Evolutionary conservation across 2,329 filamentous ascomycete genomes (phyloP), one percentile per base, ranked within the genome.

Genomic region (Cladophialophora immunda): DNA sequence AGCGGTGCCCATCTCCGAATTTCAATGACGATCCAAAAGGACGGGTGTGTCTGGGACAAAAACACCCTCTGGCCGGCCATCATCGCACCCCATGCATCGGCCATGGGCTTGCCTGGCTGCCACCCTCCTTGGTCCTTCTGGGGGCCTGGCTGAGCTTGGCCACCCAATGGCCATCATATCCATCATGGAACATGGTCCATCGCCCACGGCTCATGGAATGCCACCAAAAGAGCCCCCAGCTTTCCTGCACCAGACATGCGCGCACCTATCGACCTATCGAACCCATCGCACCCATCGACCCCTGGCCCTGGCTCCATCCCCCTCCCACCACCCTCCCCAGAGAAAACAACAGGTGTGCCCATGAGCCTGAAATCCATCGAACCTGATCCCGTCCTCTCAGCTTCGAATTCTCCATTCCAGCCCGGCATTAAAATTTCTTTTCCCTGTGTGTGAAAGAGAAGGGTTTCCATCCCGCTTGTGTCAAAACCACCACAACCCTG

Each of bases 1-100:
- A 8, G 15, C 15, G 1, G 36, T 41, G 52, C 25, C 27, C 59
- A 55, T 41, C 47, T 54, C 34, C 30, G 32, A 47, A 52, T 53
- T 47, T 53, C 58, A 47, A 61, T 29, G 58, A 34, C n/a, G 45
- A 53, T 61, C 58, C 58, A 53, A 29, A 53, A 36, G 29, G 45
- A 53, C 47, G 45, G 45, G 22, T 50, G 45, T 8, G 45, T 50
- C 45, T 25, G 13, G 45, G 9, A 25, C 45, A 25, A 50, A 25
- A 19, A 41, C 5, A n/a, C 38, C n/a, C n/a, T 41, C 38, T 41
- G 38, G 17, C 38, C n/a, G 38, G 17, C 38, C n/a, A 17, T 11
- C 17, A 8, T 30, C 34, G 34, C 34, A 38, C 11, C 9, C 34
- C 34, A 38, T 38, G 34, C 34, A 15, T 38, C 8, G n/a, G 8